Conservation (phyloP, 2,329 filamentous ascomycete genomes). For the Orbilia ellipsospora region DNA sequence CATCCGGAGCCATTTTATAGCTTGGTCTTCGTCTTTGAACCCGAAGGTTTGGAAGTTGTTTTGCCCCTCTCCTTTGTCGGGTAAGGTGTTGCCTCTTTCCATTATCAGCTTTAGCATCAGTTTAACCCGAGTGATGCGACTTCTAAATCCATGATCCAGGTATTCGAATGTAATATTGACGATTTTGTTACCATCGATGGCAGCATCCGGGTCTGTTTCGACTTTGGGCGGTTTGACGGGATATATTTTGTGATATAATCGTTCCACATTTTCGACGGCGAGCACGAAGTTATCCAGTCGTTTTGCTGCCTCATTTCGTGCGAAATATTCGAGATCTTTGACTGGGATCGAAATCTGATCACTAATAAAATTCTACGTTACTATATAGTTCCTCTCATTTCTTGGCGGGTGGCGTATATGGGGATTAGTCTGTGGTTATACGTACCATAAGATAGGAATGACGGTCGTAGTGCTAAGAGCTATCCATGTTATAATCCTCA, state of each 20-base stretch:
- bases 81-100: neutral
- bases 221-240: slow-evolving; percentile 7
- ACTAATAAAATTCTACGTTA: too few relatives aligned
- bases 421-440: too few relatives aligned
- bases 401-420: too few relatives aligned
- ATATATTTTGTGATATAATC: slow-evolving; percentile 17
- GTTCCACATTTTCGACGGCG: slow-evolving; percentile 17
- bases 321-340: slow-evolving; percentile 27
- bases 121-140: slow-evolving; percentile 2
- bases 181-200: slow-evolving; percentile 7
- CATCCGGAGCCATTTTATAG: neutral
- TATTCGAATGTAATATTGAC: slow-evolving; percentile 27
- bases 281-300: slow-evolving; percentile 12
- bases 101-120: neutral
- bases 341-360: neutral
- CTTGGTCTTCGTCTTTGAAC: slow-evolving; percentile 14
- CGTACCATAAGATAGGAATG: too few relatives aligned
- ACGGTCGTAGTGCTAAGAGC: too few relatives aligned
- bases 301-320: slow-evolving; percentile 3
- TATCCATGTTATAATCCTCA: neutral
- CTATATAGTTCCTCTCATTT: too few relatives aligned
- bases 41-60: slow-evolving; percentile 17
- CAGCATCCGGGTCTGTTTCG: slow-evolving; percentile 2
- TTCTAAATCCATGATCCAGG: slow-evolving; percentile 18
- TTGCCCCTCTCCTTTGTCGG: slow-evolving; percentile 12